Evolutionary conservation across 805 yeast genomes (phyloP).

Genomic region (Brettanomyces sp.): DNA sequence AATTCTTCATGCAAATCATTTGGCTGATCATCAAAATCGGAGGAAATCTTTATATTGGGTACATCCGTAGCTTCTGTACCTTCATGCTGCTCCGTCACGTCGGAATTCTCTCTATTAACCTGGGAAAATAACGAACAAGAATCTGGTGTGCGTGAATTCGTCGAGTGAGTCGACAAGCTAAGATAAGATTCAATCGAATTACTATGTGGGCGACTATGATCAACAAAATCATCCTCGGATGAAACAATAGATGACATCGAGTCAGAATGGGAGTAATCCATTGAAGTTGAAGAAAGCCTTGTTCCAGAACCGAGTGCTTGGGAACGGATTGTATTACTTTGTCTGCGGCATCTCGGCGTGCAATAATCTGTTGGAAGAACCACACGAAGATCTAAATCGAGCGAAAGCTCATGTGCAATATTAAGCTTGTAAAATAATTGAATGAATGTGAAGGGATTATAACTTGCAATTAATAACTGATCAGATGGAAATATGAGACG

Average conservation of each 20-base stretch:
- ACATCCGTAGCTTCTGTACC: neutral
- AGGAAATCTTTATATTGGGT: neutral
- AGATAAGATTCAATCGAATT: too few relatives aligned
- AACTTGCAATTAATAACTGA: constrained; percentile 19
- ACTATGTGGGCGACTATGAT: neutral
- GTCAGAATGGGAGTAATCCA: too few relatives aligned
- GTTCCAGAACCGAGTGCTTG: too few relatives aligned
- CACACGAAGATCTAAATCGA: constrained; percentile 21
- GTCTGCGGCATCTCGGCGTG: constrained; percentile 18
- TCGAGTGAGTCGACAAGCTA: too few relatives aligned
- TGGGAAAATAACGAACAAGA: constrained; percentile 6
- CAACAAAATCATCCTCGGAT: neutral
- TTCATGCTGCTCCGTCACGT: neutral
- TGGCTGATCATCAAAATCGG: neutral
- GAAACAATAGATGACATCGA: neutral
- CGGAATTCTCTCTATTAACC: constrained; percentile 4
- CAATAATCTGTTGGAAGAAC: constrained; percentile 20
- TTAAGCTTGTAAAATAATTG: constrained; percentile 23
- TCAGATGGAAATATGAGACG: constrained; percentile 20
- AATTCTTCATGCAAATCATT: constrained; percentile 11
- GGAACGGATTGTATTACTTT: too few relatives aligned
- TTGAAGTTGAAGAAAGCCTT: too few relatives aligned
- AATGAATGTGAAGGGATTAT: constrained; percentile 19
- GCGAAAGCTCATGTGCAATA: constrained; percentile 23
- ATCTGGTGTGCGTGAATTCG: neutral